phyloP scores from a whole-genome alignment of 805 yeast species.

The Kazachstania martiniae region DNA sequence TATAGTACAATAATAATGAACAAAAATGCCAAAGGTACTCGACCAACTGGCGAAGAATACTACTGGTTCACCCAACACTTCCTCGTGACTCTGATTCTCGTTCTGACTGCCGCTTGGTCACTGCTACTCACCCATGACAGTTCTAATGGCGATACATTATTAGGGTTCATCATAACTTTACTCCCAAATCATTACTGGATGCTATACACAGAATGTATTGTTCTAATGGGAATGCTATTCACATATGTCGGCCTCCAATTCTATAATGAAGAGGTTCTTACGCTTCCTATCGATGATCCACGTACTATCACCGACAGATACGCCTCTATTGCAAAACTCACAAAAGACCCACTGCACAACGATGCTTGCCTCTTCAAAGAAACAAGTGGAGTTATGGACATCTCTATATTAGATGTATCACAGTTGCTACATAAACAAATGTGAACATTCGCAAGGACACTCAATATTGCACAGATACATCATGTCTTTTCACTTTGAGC shows the following conservation, averaged over 20 bases:
- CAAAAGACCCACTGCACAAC: neutral
- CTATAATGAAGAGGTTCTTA: slow-evolving; percentile 68
- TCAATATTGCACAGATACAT: too few species aligned
- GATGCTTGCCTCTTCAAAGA: slow-evolving; percentile 33
- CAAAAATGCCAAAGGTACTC: neutral
- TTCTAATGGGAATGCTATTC: slow-evolving; percentile 61
- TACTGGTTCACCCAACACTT: slow-evolving; percentile 80
- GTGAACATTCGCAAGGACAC: too few species aligned
- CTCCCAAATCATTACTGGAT: slow-evolving; percentile 94
- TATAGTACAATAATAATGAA: neutral
- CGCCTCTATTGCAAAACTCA: slow-evolving; percentile 27
- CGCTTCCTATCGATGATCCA: slow-evolving; percentile 46
- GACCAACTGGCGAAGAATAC: slow-evolving; percentile 42
- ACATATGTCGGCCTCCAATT: slow-evolving; percentile 58
- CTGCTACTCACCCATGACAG: slow-evolving; percentile 37
- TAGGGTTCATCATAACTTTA: slow-evolving; percentile 22
- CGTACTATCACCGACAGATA: slow-evolving; percentile 63
- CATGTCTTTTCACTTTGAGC: too few species aligned
- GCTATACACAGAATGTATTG: slow-evolving; percentile 59
- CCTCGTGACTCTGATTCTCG: slow-evolving; percentile 44
- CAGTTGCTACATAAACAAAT: too few species aligned
- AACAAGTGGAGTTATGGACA: slow-evolving; percentile 80
- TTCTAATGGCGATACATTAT: slow-evolving; percentile 2
- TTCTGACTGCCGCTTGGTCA: slow-evolving; percentile 64
- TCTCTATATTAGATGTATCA: slow-evolving; percentile 47